These are phyloP conservation scores for Phialophora macrospora DNA, from an alignment of 2,329 filamentous ascomycete genomes.

Conservation along the genomic window DNA sequence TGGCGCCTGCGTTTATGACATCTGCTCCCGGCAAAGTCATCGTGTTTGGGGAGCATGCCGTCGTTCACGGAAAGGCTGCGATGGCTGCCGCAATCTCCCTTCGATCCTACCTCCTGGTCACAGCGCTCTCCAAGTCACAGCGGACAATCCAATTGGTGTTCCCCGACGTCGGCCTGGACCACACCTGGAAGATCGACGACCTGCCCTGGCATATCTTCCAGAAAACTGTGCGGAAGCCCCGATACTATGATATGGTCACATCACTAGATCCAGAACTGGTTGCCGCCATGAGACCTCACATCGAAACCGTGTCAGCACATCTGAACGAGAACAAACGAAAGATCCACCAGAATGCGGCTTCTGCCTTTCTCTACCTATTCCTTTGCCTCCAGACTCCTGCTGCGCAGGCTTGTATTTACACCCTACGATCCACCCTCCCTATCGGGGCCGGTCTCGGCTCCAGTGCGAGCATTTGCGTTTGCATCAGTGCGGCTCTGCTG, in stretches of 20 bases:
- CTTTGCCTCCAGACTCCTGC: constrained; percentile 80
- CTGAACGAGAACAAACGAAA: constrained; percentile 75
- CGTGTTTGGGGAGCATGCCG: constrained; percentile 95
- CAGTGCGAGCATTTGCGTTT: constrained; percentile 92
- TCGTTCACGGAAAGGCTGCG: constrained; percentile 96
- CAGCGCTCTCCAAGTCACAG: constrained; percentile 88
- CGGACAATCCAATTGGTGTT: constrained; percentile 87
- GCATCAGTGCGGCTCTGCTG: constrained; percentile 80
- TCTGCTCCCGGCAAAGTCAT: constrained; percentile 98
- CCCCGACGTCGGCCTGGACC: constrained; percentile 83
- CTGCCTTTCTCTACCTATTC: constrained; percentile 90
- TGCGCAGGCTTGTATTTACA: constrained; percentile 83
- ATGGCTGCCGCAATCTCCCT: constrained; percentile 95
- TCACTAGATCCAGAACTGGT: constrained; percentile 82
- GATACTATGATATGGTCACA: constrained; percentile 88
- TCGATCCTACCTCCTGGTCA: constrained; percentile 94
- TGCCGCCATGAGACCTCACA: constrained; percentile 77
- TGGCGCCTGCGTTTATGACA: constrained; percentile 93
- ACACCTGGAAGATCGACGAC: constrained; percentile 92
- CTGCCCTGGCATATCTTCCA: constrained; percentile 86
- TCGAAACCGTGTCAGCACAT: constrained; percentile 70
- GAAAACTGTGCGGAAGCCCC: constrained; percentile 83
- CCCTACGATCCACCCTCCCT: constrained; percentile 89
- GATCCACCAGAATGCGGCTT: constrained; percentile 80
- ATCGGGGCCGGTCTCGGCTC: constrained; percentile 90